Base-by-base conservation (phyloP, 208 protist genomes). In the Trypanosoma caninum region DNA sequence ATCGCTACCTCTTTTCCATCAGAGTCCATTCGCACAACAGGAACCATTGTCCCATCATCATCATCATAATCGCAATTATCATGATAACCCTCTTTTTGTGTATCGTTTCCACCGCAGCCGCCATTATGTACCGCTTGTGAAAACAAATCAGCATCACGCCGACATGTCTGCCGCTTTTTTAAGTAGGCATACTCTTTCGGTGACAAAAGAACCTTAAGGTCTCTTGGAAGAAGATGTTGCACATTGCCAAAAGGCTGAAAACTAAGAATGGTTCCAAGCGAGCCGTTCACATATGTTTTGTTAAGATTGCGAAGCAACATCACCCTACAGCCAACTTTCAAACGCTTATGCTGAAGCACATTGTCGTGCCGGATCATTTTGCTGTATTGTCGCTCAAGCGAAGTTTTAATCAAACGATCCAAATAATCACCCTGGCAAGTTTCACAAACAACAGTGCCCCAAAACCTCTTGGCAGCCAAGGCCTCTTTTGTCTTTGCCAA, bases 241-340 rank as follows among this genome's bases (percentile, higher is more conserved):
- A 76, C 75, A 14, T 59, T 35, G 7, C 23, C 46, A 2, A 79
- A 50, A 0, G 69, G 59, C 30, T 72, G 33, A 58, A 94, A 94
- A 7, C 54, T 53, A 1, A 81, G 76, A 22, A 97, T 47, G 14
- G 80, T 93, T 18, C 91, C 91, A 18, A 92, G 47, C 1, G 81
- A 80, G 25, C 91, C 91, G 38, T 97, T 95, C 9, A 92, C 87
- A 37, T 82, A 76, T 1, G 30, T 35, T 10, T 10, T 23, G 14
- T 71, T 87, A 23, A 97, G 47, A 53, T 97, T 97, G 2, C 82
- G 76, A 25, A 90, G 64, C 34, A 95, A 68, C 85, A 97, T 91
- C 25, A 97, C 91, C 7, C 85, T 76, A 54, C 88, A 94, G 14
- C 88, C 91, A 9, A 91, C 62, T 54, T 93, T 92, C 13, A 97